A percentile compares a stretch with the other conserved stretches of the same genome.
Evolutionary conservation across 768 basidiomycete species (phyloP).

Genomic region (Lepiota venenata): DNA sequence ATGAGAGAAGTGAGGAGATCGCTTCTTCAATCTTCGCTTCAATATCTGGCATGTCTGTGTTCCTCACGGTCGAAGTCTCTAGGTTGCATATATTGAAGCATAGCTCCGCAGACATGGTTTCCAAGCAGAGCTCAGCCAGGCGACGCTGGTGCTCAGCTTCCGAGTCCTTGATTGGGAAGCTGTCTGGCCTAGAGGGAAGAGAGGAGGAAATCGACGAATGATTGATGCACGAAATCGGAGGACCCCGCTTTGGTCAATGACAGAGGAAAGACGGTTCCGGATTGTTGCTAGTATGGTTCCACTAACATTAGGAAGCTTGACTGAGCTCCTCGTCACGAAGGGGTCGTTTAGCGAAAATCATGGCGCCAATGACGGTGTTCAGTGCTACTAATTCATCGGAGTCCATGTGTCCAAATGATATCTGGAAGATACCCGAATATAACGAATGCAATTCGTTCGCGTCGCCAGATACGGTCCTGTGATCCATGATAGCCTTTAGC

Average conservation of each 20-base stretch:
- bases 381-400: slow-evolving; percentile 13
- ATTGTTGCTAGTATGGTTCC: slow-evolving; percentile 17
- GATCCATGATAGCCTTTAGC: slow-evolving; percentile 13
- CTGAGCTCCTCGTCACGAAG: slow-evolving; percentile 11
- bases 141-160: slow-evolving; percentile 13
- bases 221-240: slow-evolving; percentile 22
- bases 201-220: slow-evolving; percentile 25
- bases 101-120: slow-evolving; percentile 24
- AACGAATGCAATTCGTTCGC: slow-evolving; percentile 11
- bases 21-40: slow-evolving; percentile 14
- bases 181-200: slow-evolving; percentile 5
- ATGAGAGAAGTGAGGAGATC: slow-evolving; percentile 24
- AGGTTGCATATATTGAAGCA: slow-evolving; percentile 33
- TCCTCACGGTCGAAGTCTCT: slow-evolving; percentile 23
- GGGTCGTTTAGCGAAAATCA: slow-evolving; percentile 20
- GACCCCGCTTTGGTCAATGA: slow-evolving; percentile 12
- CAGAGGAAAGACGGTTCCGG: slow-evolving; percentile 18
- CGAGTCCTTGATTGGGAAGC: slow-evolving; percentile 15
- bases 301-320: slow-evolving; percentile 11
- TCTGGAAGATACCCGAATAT: slow-evolving; percentile 18
- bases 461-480: slow-evolving; percentile 13
- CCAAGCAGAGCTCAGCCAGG: slow-evolving; percentile 20
- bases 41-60: slow-evolving; percentile 24
- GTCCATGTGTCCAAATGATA: slow-evolving; percentile 13
- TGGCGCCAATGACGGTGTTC: slow-evolving; percentile 17